Conservation (phyloP, 2,329 filamentous ascomycete genomes). For the Aspergillus pseudoviridinutans region DNA sequence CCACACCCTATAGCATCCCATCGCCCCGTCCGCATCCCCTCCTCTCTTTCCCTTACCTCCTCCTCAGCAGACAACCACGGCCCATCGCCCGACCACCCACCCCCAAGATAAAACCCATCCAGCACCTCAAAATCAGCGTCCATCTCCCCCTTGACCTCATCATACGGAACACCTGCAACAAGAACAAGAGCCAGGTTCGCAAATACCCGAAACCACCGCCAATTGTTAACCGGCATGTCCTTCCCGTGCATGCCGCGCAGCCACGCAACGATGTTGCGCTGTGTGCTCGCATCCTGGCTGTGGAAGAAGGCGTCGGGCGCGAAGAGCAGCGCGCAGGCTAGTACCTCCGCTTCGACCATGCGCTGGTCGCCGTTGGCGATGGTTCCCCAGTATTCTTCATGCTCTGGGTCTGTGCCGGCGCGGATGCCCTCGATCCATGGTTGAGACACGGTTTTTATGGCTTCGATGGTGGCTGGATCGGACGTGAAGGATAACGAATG, state of each 20-base stretch:
- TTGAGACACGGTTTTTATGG: neutral
- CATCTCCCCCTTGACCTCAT: neutral
- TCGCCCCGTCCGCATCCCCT: neutral
- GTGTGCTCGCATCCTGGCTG: slow-evolving; percentile 3
- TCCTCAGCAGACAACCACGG: slow-evolving; percentile 2
- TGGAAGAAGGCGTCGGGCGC: slow-evolving; percentile 16
- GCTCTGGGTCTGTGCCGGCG: slow-evolving; percentile 16
- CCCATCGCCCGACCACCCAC: slow-evolving; percentile 15
- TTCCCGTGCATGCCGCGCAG: slow-evolving; percentile 9
- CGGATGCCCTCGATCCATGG: slow-evolving; percentile 3
- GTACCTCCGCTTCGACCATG: slow-evolving; percentile 21
- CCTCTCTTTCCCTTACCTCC: neutral
- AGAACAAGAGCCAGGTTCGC: slow-evolving; percentile 11
- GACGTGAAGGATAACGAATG: neutral
- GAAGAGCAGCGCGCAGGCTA: slow-evolving; percentile 15
- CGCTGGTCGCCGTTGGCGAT: slow-evolving; percentile 18
- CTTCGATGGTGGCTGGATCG: neutral
- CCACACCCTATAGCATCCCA: slow-evolving; percentile 1
- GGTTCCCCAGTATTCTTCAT: slow-evolving; percentile 20
- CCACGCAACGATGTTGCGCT: slow-evolving; percentile 10
- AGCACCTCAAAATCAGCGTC: slow-evolving; percentile 10
- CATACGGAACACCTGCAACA: slow-evolving; percentile 4
- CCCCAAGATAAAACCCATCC: slow-evolving; percentile 12
- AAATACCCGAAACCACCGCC: slow-evolving; percentile 17
- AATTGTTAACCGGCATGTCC: slow-evolving; percentile 15